Evolutionary conservation across 2,329 filamentous ascomycete genomes (phyloP), one percentile per base, ranked within the genome.

Genomic region (Neonectria sp.): DNA sequence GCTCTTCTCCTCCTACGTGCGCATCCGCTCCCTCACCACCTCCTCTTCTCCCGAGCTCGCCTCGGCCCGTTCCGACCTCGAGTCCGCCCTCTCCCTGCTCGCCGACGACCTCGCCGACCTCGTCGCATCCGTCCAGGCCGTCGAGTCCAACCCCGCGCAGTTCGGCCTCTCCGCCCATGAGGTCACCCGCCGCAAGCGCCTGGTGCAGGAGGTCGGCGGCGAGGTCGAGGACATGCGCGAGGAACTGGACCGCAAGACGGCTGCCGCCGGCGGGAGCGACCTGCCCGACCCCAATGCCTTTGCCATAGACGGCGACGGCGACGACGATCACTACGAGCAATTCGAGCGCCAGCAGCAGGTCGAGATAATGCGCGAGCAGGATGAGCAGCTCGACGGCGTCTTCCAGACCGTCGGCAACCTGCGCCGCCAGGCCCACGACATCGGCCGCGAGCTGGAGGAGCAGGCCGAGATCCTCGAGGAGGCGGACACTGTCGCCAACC

Each of bases 381-480:
- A 99, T 79, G 88, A 95, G 82, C 93, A 96, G 75, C 87, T 99
- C 2, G 95, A 98, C 78, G 93, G 93, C 17, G 95, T 99, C 53
- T 97, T 97, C 79, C 90, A 91, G 72, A 98, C 95, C 1, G 96
- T 99, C 27, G 95, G 95, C 3, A 98, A 95, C 78, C 82, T 99
- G 78, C 87, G 95, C 63, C 88, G 92, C 78, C 96, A 98, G 86
- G 97, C 96, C 2, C 92, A 97, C 81, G 93, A 95, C 74, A 99
- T 99, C 95, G 95, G 96, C 2, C 87, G 95, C 64, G 96, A 99
- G 84, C 86, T 99, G 52, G 97, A 98, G 82, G 96, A 99, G 83
- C 96, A 99, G 86, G 88, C 88, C 25, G 93, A 95, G 80, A 92
- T 98, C 88, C 86, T 99, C 64, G 91, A 96, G 70, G 91, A 93